Evolutionary conservation across 805 yeast genomes (phyloP).

Genomic region (Kurtzmaniella cleridarum): DNA sequence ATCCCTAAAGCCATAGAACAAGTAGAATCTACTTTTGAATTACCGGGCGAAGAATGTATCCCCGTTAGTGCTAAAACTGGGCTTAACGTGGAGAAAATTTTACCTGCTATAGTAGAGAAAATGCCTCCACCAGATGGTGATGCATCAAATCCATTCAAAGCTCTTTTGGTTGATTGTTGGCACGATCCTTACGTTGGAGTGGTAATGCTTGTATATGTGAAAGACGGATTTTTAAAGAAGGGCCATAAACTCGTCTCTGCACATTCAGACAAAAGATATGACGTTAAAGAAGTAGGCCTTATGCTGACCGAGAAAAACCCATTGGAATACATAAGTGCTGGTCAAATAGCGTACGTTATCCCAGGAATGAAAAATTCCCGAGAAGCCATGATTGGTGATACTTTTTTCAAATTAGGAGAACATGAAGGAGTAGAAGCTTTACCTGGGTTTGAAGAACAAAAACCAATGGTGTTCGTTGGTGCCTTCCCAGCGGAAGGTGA

Average conservation of each 20-base stretch:
- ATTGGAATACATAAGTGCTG: conserved; percentile 64
- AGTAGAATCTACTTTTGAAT: conserved; percentile 77
- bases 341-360: conserved; percentile 93
- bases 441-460: conserved; percentile 94
- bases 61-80: conserved; percentile 94
- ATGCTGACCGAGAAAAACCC: conserved; percentile 87
- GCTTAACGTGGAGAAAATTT: conserved; percentile 63
- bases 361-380: conserved; percentile 87
- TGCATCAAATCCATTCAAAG: conserved; percentile 49
- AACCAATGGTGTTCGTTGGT: conserved; percentile 98
- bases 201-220: conserved; percentile 74
- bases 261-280: conserved; percentile 71
- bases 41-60: conserved; percentile 66
- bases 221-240: conserved; percentile 71
- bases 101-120: conserved; percentile 75
- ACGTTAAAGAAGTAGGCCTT: conserved; percentile 88
- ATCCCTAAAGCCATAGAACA: conserved; percentile 76
- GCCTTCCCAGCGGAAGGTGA: conserved; percentile 96
- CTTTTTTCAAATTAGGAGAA: conserved; percentile 61
- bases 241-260: conserved; percentile 77
- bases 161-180: conserved; percentile 95
- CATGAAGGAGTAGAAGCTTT: conserved; percentile 60
- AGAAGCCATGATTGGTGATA: conserved; percentile 90
- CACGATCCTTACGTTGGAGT: conserved; percentile 92
- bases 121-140: conserved; percentile 77